These are phyloP conservation scores for Trichothecium roseum DNA, from an alignment of 2,329 filamentous ascomycete genomes.

Conservation along the genomic window DNA sequence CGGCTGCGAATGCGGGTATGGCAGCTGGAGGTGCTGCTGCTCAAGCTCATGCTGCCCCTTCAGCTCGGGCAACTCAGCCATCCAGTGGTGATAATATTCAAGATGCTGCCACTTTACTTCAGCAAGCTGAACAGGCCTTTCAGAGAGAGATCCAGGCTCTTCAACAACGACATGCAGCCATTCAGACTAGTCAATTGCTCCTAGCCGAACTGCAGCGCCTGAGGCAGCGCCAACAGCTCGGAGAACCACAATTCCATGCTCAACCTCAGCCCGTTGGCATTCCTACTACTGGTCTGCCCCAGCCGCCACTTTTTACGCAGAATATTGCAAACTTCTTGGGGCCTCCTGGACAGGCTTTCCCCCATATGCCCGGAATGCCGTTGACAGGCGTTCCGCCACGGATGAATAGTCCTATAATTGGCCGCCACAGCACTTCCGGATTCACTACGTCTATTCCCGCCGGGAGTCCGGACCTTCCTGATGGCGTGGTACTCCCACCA, in stretches of 20 bases:
- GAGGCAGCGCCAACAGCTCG: conserved; percentile 37
- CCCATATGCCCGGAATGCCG: conserved; percentile 10
- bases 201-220: conserved; percentile 58
- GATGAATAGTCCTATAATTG: conserved; percentile 29
- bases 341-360: conserved; percentile 1
- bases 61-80: conserved; percentile 3
- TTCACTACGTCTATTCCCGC: conserved; percentile 43
- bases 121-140: conserved; percentile 58
- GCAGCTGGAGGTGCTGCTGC: conserved; percentile 4
- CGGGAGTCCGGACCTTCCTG: conserved; percentile 50
- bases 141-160: conserved; percentile 55
- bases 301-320: conserved; percentile 8
- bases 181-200: conserved; percentile 57
- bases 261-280: conserved; percentile 5
- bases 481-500: conserved; percentile 52
- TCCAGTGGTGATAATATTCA: conserved; percentile 19
- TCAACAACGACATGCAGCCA: conserved; percentile 54
- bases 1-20: conserved; percentile 12
- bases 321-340: conserved; percentile 6
- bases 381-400: conserved; percentile 20
- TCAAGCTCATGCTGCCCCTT: conserved; percentile 5
- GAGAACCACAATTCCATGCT: background rate
- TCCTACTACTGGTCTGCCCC: conserved; percentile 6
- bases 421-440: conserved; percentile 34
- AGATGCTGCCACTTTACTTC: conserved; percentile 49